Base-by-base conservation (phyloP, 176 grass and related monocot genomes). In the Lolium rigidum region DNA sequence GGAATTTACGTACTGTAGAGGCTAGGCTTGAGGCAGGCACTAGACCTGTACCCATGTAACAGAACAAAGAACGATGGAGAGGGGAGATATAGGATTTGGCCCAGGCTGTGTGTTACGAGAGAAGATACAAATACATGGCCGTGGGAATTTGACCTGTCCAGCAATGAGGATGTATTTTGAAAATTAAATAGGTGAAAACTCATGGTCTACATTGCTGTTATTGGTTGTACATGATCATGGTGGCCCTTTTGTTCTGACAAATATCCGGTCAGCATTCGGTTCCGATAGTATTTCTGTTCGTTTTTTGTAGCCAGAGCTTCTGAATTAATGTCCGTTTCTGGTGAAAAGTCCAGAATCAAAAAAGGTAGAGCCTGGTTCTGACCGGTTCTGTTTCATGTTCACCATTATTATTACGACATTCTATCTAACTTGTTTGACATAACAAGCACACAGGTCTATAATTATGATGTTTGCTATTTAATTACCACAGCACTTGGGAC, bases 401-500 rank as follows among this genome's bases (percentile, higher is more conserved):
- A 16, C 46, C 13, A 2, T 12, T 47, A 21, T 5, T 41, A 4
- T 31, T 11, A 69, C 24, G 2, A 6, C 18, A 22, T 48, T 46
- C 26, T 2, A 28, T 46, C 26, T 2, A 28, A 37, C 57, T 46
- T 82, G 5, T 54, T 78, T 77, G 3, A 2, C 15, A 1, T 20
- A n/a, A 77, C 31, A 35, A 35, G 31, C 31, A 35, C 4, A 70
- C 74, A 86, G 75, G 20, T 35, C 28, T 85, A 16, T 66, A 41
- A 22, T 80, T 83, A 72, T 50, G 25, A 5, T 85, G 6, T 24
- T 65, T 70, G 14, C 67, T 8, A n/a, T 92, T 84, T 4, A 38
- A 63, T 82, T 89, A 10, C 90, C 57, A 28, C 89, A 98, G 93
- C 15, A 84, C 92, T 46, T 98, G 96, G 96, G 84, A 98, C 61